Percentiles rank a stretch among this genome's conserved stretches.
phyloP scores from a whole-genome alignment of 73 alveolate species.

The Blepharisma japonicum region DNA sequence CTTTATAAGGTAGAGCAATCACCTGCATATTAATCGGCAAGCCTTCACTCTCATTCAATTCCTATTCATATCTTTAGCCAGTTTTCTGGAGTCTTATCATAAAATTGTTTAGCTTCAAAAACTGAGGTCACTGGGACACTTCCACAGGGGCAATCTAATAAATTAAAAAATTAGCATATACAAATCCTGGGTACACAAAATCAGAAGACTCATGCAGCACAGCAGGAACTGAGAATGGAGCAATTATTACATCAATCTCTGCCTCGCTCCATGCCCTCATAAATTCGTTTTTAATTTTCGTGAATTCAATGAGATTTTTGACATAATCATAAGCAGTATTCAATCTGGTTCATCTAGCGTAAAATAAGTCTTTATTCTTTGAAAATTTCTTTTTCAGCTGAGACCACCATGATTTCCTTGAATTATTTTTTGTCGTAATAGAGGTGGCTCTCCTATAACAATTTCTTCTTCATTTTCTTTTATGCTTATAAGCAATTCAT shows the following conservation, averaged over 20 bases:
- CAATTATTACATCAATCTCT: slow-evolving; percentile 51
- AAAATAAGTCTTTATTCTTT: not conserved
- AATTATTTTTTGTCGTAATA: not conserved
- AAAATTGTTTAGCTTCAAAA: slow-evolving; percentile 44
- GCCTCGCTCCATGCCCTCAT: slow-evolving; percentile 38
- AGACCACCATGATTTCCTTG: not conserved
- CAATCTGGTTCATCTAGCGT: not conserved
- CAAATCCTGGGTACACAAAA: slow-evolving; percentile 29
- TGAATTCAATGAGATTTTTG: slow-evolving; percentile 21
- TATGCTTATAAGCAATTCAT: not conserved
- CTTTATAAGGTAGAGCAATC: slow-evolving; percentile 51
- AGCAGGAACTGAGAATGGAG: slow-evolving; percentile 58
- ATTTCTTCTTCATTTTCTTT: slow-evolving; percentile 30
- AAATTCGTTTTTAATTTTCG: slow-evolving; percentile 32
- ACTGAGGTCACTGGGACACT: slow-evolving; percentile 62
- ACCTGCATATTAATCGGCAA: slow-evolving; percentile 69
- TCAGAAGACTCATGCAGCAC: slow-evolving; percentile 49
- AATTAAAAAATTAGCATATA: slow-evolving; percentile 39
- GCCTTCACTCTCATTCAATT: slow-evolving; percentile 54
- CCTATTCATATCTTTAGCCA: slow-evolving; percentile 37
- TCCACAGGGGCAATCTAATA: slow-evolving; percentile 40
- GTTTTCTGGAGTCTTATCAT: slow-evolving; percentile 37
- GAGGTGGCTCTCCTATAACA: slow-evolving; percentile 31
- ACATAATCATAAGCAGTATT: not conserved
- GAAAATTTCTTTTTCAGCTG: not conserved